Evolutionary conservation across 2,329 filamentous ascomycete species (phyloP).

Genomic region (Curvularia spicifera): DNA sequence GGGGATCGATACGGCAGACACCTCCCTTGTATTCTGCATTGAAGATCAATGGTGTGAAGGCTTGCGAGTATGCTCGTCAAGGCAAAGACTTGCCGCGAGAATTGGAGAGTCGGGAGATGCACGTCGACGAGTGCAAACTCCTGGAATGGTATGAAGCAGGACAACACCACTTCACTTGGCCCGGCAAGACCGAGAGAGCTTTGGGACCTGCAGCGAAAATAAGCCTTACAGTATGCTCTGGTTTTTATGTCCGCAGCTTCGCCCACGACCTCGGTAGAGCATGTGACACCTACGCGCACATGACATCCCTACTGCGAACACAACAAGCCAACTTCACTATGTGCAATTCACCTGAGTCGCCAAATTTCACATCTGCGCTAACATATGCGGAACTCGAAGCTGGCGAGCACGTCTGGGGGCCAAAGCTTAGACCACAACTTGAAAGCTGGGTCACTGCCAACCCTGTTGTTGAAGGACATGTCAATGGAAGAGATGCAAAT

Average conservation of each 20-base stretch:
- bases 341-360: constrained; percentile 4
- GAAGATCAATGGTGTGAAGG: constrained; percentile 41
- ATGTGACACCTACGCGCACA: constrained; percentile 32
- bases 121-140: constrained; percentile 37
- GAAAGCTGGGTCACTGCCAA: constrained; percentile 33
- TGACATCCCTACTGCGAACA: constrained; percentile 34
- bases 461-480: constrained; percentile 21
- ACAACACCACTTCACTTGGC: constrained; percentile 25
- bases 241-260: constrained; percentile 45
- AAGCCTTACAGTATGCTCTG: constrained; percentile 35
- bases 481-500: constrained; percentile 29
- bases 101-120: constrained; percentile 37
- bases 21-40: constrained; percentile 42
- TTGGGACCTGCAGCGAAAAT: constrained; percentile 30
- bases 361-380: constrained; percentile 19
- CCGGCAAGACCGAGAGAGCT: constrained; percentile 16
- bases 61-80: constrained; percentile 37
- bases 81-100: constrained; percentile 34
- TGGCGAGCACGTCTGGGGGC: constrained; percentile 34
- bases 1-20: constrained; percentile 32
- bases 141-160: constrained; percentile 35
- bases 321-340: constrained; percentile 33
- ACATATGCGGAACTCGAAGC: constrained; percentile 33
- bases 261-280: constrained; percentile 40
- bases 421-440: constrained; percentile 30